Percentiles rank a stretch among this genome's conserved stretches.
phyloP scores from a whole-genome alignment of 306 rosid species.

The Ormosia semicastrata region DNA sequence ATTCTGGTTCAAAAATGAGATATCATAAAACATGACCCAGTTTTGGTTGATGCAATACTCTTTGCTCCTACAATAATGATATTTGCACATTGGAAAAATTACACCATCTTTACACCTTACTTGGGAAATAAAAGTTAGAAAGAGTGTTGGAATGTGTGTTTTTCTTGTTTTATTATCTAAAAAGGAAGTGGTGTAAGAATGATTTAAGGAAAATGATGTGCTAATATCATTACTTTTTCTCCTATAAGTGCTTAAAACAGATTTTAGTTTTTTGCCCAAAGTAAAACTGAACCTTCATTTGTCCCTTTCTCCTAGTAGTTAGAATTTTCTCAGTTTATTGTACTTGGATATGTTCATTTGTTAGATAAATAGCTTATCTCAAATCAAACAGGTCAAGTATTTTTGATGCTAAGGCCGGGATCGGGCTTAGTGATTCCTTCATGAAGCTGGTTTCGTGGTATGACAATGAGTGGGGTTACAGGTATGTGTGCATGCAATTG shows the following conservation, averaged over 20 bases:
- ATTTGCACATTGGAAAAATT: no score
- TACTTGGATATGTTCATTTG: background rate
- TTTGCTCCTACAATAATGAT: background rate
- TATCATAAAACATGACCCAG: background rate
- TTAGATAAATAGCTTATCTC: background rate
- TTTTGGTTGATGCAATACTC: background rate
- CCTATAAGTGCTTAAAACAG: background rate
- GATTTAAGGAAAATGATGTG: background rate
- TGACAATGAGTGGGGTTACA: slow-evolving; percentile 99
- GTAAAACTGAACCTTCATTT: background rate
- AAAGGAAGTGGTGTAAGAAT: background rate
- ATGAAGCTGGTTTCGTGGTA: slow-evolving; percentile 93
- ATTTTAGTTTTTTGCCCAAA: background rate
- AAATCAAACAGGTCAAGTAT: slow-evolving; percentile 73
- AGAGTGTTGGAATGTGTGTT: background rate
- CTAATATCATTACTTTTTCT: background rate
- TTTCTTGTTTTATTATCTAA: no score
- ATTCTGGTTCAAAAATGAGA: background rate
- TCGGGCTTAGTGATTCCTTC: slow-evolving; percentile 75
- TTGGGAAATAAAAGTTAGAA: background rate
- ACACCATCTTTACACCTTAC: background rate
- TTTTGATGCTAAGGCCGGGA: slow-evolving; percentile 95
- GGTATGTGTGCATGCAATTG: slow-evolving; percentile 41
- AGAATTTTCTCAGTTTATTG: background rate
- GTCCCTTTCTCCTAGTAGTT: background rate